These are phyloP conservation scores for Heterobasidion occidentale DNA, from an alignment of 1,284 basidiomycete species.

Conservation along the genomic window DNA sequence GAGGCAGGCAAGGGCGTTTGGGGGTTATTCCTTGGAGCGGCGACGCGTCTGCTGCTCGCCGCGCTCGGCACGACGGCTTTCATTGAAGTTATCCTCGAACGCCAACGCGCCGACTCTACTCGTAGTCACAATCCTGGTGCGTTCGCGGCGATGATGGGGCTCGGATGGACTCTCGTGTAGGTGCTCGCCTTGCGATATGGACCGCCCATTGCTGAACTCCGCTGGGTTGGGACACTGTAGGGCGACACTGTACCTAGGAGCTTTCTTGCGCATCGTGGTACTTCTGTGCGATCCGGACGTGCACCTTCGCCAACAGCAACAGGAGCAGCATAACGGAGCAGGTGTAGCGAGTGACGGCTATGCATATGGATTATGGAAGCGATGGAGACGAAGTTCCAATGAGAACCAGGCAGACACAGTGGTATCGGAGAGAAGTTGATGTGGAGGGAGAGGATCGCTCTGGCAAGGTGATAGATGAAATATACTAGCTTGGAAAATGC, in stretches of 20 bases:
- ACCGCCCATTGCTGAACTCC: too few relatives aligned
- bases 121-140: not conserved
- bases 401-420: too few relatives aligned
- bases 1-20: not conserved
- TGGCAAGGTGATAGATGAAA: too few relatives aligned
- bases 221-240: not conserved
- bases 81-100: conserved; percentile 5
- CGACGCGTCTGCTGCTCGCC: conserved; percentile 6
- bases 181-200: not conserved
- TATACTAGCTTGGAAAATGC: too few relatives aligned
- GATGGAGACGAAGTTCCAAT: too few relatives aligned
- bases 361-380: too few relatives aligned
- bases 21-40: conserved; percentile 1
- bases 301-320: not conserved
- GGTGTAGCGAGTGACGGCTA: too few relatives aligned
- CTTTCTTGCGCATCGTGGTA: conserved; percentile 5
- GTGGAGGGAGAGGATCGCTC: too few relatives aligned
- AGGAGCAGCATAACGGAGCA: too few relatives aligned
- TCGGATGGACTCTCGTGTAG: conserved; percentile 11
- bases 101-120: not conserved
- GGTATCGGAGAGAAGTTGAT: too few relatives aligned
- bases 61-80: conserved; percentile 10
- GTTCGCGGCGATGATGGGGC: conserved; percentile 8
- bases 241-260: conserved; percentile 6
- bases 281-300: not conserved